Base-by-base conservation (phyloP, 225 moss, liverwort and hornwort species). In the Bryoerythrophyllum caledonicum region DNA sequence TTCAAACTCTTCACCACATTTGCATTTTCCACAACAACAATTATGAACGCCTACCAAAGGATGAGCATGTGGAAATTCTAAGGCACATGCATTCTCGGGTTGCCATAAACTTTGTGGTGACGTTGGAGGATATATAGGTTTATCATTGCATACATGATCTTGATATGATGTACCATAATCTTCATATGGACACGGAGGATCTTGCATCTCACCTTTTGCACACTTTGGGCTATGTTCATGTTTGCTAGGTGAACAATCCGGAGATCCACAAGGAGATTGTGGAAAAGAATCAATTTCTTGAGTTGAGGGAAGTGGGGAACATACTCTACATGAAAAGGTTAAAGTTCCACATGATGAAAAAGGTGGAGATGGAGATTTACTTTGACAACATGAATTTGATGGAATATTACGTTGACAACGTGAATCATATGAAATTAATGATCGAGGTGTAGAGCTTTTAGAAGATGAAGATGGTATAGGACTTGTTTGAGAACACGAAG, bases 11-110 rank as follows among this genome's bases (percentile, higher is more conserved):
- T 59, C 72, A 60, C 35, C 46, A 23, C 41, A 21, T 70, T 80
- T 82, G 49, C 82, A 88, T 52, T 80, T 85, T 57, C 82, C 80
- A 73, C 88, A 88, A 80, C 82, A 85, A 78, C 85, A 88, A 73
- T 78, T 80, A 25, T 85, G 78, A 8, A 32, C 6, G 16, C 0
- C 10, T 3, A 38, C 0, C 21, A 6, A 58, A 71, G 52, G 55
- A 26, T 52, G 3, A 7, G 5, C 0, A 23, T n/a, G n/a, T 26
- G 41, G 44, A 70, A 60, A 4, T 57, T 58, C 41, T 11, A 0
- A 0, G 34, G 64, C 17, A 25, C 10, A 73, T 76, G 9, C 10
- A 46, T 65, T 24, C 1, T 77, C 70, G 12, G 19, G 48, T 78
- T 81, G 84, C n/a, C 0, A 56, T 25, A 77, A 53, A 24, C 30